A percentile compares a stretch with the other conserved stretches of the same genome.
Conservation (phyloP, 257 asterid species). For the Jasminum sambac region DNA sequence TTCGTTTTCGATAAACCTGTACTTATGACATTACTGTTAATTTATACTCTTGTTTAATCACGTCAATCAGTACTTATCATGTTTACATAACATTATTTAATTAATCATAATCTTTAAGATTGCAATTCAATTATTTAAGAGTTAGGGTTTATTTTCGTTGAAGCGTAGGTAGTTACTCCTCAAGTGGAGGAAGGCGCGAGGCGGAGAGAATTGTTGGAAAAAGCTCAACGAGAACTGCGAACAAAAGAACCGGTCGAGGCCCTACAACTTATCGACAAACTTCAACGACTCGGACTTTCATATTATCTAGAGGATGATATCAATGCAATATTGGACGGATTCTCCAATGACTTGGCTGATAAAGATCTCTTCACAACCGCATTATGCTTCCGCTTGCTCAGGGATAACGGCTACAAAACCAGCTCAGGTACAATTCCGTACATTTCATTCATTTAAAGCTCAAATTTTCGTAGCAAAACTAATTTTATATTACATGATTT, state of each 20-base stretch:
- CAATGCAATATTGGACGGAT: slow-evolving; percentile 20
- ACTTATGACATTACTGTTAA: too few species aligned
- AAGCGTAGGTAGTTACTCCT: slow-evolving; percentile 33
- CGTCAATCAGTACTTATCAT: neutral
- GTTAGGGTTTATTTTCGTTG: neutral
- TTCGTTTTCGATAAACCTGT: neutral
- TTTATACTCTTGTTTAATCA: neutral
- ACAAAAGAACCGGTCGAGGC: slow-evolving; percentile 27
- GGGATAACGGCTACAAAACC: slow-evolving; percentile 50
- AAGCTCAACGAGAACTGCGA: slow-evolving; percentile 28
- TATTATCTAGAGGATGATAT: slow-evolving; percentile 55
- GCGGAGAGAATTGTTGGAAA: slow-evolving; percentile 44
- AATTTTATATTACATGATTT: neutral
- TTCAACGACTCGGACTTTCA: slow-evolving; percentile 58
- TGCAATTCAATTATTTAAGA: neutral
- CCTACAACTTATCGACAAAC: slow-evolving; percentile 45
- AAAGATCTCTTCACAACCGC: slow-evolving; percentile 49
- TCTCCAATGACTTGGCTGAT: neutral
- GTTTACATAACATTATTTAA: too few species aligned
- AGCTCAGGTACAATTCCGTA: slow-evolving; percentile 26
- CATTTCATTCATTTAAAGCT: too few species aligned
- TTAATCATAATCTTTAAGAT: neutral
- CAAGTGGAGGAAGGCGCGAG: slow-evolving; percentile 38
- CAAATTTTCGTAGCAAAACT: neutral
- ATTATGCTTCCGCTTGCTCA: slow-evolving; percentile 59